Percentiles rank a stretch among this genome's conserved stretches.
These are phyloP conservation scores for Yamadazyma siamensis DNA, from an alignment of 1,139 yeast genomes.

Conservation along the genomic window DNA sequence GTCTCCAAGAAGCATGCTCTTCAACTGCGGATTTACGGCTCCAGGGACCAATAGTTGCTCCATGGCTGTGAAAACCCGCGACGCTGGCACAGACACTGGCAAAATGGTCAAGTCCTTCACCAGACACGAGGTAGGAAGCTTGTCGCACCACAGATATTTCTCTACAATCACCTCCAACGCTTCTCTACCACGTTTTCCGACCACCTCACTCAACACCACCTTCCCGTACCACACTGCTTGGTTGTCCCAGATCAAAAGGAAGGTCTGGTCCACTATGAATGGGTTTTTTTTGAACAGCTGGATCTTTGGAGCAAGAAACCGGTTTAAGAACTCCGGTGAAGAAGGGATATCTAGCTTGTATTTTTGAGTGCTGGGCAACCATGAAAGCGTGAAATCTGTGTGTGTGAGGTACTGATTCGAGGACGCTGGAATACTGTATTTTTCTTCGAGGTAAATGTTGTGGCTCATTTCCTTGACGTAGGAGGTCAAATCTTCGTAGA, in stretches of 20 bases:
- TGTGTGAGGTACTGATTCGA: conserved; percentile 28
- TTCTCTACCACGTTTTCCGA: conserved; percentile 16
- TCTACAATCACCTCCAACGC: conserved; percentile 46
- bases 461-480: conserved; percentile 60
- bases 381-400: conserved; percentile 42
- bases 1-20: conserved; percentile 57
- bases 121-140: conserved; percentile 44
- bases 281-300: conserved; percentile 44
- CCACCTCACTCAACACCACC: conserved; percentile 44
- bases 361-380: conserved; percentile 50
- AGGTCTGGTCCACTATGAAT: conserved; percentile 43
- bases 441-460: conserved; percentile 61
- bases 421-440: conserved; percentile 39
- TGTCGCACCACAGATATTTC: conserved; percentile 56
- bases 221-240: conserved; percentile 41
- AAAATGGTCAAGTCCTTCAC: conserved; percentile 44
- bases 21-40: conserved; percentile 59
- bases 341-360: conserved; percentile 33
- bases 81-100: conserved; percentile 63
- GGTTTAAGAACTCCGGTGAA: conserved; percentile 37
- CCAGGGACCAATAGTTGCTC: conserved; percentile 17
- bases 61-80: conserved; percentile 65
- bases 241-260: conserved; percentile 40
- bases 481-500: conserved; percentile 46
- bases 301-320: conserved; percentile 42